These are phyloP conservation scores for Cupressus sempervirens DNA, from an alignment of 75 land plant genomes.

Conservation along the genomic window DNA sequence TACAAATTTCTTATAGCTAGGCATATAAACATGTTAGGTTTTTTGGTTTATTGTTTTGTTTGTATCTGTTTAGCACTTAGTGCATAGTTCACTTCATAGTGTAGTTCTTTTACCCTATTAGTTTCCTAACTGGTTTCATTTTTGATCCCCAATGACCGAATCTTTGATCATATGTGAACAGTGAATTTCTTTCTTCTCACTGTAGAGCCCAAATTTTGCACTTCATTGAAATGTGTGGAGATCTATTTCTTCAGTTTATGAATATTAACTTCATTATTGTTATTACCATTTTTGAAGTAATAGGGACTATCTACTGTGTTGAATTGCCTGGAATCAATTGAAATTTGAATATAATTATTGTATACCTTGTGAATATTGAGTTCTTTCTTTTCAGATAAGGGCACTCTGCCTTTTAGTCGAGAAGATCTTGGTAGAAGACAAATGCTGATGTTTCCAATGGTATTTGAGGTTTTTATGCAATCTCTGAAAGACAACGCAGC, in stretches of 20 bases:
- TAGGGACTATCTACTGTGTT: background rate
- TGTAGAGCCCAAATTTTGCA: background rate
- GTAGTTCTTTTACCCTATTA: background rate
- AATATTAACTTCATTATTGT: background rate
- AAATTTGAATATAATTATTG: background rate
- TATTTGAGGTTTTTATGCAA: slow-evolving; percentile 2
- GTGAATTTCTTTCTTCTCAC: background rate
- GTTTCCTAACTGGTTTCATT: background rate
- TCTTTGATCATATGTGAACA: background rate
- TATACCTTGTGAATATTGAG: slow-evolving; percentile 6
- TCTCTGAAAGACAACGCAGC: slow-evolving; percentile 8
- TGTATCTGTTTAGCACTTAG: background rate
- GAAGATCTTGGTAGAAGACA: slow-evolving; percentile 10
- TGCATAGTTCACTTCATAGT: background rate
- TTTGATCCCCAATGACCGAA: background rate
- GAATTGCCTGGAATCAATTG: background rate
- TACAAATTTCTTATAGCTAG: background rate
- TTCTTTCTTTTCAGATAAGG: background rate
- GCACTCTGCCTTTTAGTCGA: background rate
- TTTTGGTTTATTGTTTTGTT: background rate
- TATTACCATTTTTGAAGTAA: background rate
- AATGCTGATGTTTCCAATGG: slow-evolving; percentile 8
- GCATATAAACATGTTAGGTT: background rate
- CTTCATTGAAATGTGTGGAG: background rate
- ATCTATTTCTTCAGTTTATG: background rate